Percentiles rank a stretch among this genome's conserved stretches.
phyloP scores from a whole-genome alignment of 1,284 basidiomycete genomes.

The Ustilago crameri region DNA sequence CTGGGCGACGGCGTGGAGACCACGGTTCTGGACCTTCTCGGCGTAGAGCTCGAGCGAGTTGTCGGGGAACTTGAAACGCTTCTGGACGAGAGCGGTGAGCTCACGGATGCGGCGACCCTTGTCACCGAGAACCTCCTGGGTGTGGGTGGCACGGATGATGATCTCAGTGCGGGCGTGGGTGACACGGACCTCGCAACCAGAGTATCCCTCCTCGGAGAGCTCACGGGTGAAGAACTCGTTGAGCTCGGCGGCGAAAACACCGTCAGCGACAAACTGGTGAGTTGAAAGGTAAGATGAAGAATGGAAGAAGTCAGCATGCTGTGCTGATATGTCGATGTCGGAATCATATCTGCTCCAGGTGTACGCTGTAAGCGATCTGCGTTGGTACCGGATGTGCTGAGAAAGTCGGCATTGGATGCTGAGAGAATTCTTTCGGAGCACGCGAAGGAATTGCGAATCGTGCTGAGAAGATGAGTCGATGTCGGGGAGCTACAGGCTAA shows the following conservation, averaged over 20 bases:
- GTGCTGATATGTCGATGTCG: background rate
- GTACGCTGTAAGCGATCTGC: no score
- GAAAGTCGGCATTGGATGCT: no score
- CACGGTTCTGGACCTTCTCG: slow-evolving; percentile 99
- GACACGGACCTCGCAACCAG: slow-evolving; percentile 99
- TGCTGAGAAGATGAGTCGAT: no score
- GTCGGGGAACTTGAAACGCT: slow-evolving; percentile 99
- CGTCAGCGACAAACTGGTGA: slow-evolving; percentile 89
- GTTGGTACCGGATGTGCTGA: no score
- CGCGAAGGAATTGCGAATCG: no score
- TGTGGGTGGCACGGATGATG: slow-evolving; percentile 99
- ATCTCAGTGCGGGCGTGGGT: slow-evolving; percentile 99
- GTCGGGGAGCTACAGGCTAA: no score
- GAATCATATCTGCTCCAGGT: no score
- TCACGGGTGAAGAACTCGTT: slow-evolving; percentile 98
- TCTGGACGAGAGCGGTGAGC: slow-evolving; percentile 97
- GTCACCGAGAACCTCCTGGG: slow-evolving; percentile 99
- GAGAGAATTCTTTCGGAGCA: no score
- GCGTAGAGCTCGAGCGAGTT: slow-evolving; percentile 99
- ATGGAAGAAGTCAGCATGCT: slow-evolving; percentile 14
- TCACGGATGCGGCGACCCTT: slow-evolving; percentile 99
- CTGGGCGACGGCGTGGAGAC: slow-evolving; percentile 97
- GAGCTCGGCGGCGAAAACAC: slow-evolving; percentile 97
- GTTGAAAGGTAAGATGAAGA: background rate
- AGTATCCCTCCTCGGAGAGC: slow-evolving; percentile 99